Base-by-base conservation (phyloP, 31 red algal genomes). In the Asparagopsis taxiformis region DNA sequence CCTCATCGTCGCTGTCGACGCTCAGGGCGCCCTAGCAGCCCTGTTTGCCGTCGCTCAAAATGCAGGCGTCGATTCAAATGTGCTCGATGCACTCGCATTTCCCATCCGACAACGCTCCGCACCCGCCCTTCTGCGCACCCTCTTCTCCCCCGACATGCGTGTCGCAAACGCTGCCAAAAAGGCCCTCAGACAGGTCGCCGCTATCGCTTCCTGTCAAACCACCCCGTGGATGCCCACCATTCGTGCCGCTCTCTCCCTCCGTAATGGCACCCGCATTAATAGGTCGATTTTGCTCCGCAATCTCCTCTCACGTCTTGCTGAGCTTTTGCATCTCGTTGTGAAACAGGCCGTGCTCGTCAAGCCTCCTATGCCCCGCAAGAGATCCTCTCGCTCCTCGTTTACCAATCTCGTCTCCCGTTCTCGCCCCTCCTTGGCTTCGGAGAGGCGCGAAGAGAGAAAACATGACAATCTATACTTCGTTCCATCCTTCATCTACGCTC, bases 21-120 rank as follows among this genome's bases (percentile, higher is more conserved):
- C 80, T 22, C 80, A 85, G 49, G 80, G 70, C 19, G 80, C 80
- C 15, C 60, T 85, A 11, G 80, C 80, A 1, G 80, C 80, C n/a
- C 49, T 85, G 43, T 85, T 85, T 59, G 80, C 80, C 5, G 70
- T 85, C 16, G 80, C 80, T 3, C 80, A 85, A 36, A 85, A 85
- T 75, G 80, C 80, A 17, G 69, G 69, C 20, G 59, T 72, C 13
- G 35, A 85, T 51, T 36, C 68, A 28, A 48, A 51, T 5, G 44
- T 68, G 25, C 34, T 80, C 16, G 75, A 80, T 2, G 17, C 36
- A 16, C 54, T 80, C 31, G 75, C n/a, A n/a, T n/a, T n/a, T n/a
- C n/a, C n/a, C n/a, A n/a, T n/a, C n/a, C n/a, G n/a, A n/a, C n/a
- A n/a, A 61, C 22, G 6, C 59, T 67, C 63, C 63, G 17, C 38